Percentiles rank a stretch among this genome's conserved stretches.
Evolutionary conservation across 306 rosid genomes (phyloP).

Genomic region (Rosa persica): DNA sequence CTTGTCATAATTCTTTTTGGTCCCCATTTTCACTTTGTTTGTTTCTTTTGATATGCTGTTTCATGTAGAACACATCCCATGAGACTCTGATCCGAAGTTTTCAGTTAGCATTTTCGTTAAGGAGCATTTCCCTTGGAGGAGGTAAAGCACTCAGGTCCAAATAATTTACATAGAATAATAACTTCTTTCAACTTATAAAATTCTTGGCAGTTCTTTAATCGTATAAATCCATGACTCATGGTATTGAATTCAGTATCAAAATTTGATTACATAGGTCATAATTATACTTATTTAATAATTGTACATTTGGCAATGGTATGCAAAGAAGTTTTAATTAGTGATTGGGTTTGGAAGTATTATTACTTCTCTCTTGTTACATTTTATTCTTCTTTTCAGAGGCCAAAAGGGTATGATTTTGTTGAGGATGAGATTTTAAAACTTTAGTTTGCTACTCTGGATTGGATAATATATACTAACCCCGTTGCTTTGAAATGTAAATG

Average conservation of each 20-base stretch:
- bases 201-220: neutral
- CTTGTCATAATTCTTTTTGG: neutral
- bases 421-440: neutral
- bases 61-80: conserved; percentile 54
- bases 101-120: conserved; percentile 79
- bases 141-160: conserved; percentile 44
- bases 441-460: neutral
- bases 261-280: neutral
- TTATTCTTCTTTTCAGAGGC: neutral
- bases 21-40: neutral
- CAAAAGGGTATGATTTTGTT: neutral
- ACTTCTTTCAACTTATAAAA: neutral
- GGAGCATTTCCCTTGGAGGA: conserved; percentile 61
- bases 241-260: neutral
- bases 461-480: neutral
- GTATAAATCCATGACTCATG: neutral
- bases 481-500: neutral
- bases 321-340: neutral
- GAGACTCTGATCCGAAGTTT: conserved; percentile 70
- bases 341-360: neutral
- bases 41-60: neutral
- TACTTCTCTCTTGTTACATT: neutral
- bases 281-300: neutral
- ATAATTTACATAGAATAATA: neutral
- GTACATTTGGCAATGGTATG: neutral